Conservation (phyloP, 345 rosid genomes). For the Punica granatum region DNA sequence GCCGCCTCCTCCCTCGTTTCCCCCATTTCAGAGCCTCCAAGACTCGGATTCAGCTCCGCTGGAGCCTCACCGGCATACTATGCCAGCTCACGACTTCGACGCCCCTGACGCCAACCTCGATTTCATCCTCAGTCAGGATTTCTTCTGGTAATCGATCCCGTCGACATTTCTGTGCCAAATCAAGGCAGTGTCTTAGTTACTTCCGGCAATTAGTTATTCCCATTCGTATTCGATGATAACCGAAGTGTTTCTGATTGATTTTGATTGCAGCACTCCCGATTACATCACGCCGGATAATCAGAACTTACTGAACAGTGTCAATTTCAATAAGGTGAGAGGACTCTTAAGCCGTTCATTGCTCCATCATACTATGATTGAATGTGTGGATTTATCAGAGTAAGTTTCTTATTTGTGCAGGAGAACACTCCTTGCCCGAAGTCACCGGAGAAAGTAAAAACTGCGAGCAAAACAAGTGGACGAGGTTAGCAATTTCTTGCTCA, state of each 20-base stretch:
- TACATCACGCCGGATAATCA: conserved; percentile 92
- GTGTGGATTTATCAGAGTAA: background rate
- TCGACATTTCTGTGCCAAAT: background rate
- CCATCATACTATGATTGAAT: background rate
- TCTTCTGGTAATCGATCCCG: conserved; percentile 64
- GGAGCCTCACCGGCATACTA: conserved; percentile 11
- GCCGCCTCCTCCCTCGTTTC: conserved; percentile 21
- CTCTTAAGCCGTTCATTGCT: background rate
- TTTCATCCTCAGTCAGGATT: conserved; percentile 88
- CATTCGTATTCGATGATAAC: background rate
- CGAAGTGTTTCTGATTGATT: conserved; percentile 3
- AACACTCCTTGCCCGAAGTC: conserved; percentile 77
- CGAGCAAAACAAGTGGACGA: conserved; percentile 45
- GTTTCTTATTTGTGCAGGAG: conserved; percentile 35
- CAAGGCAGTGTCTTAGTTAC: background rate
- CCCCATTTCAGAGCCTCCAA: conserved; percentile 26
- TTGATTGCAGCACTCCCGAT: conserved; percentile 78
- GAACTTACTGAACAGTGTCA: conserved; percentile 39
- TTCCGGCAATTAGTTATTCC: background rate
- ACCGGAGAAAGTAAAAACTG: conserved; percentile 68
- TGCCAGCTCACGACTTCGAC: conserved; percentile 24
- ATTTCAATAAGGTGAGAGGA: conserved; percentile 48
- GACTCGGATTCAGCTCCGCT: conserved; percentile 38
- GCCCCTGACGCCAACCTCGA: conserved; percentile 42
- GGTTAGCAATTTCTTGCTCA: conserved; percentile 27